Evolutionary conservation across 768 basidiomycete species (phyloP), one percentile per base, ranked within the genome.

Genomic region (Mycena maculata): DNA sequence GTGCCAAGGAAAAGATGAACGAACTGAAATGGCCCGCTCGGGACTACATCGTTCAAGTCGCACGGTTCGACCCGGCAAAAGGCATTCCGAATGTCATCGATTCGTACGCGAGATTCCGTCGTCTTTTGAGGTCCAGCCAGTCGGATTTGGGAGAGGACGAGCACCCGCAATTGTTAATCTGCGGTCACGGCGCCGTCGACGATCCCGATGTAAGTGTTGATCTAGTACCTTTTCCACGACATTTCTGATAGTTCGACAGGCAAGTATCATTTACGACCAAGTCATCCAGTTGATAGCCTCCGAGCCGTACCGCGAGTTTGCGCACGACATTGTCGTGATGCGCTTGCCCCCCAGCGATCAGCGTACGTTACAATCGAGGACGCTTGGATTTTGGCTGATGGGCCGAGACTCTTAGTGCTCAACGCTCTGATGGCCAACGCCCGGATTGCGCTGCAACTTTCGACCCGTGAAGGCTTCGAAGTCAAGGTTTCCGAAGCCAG

Each of bases 381-480:
- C 49, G 44, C 15, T 45, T 39, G 28, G 56, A 45, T 74, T 42
- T 56, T 68, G 23, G 30, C 45, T 65, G 45, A 10, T 23, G 16
- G 11, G 23, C n/a, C 8, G 4, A 16, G n/a, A 23, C 27, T 23
- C 72, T 48, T 73, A 90, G 92, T 97, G 55, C 85, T 98, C 65
- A 95, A 97, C 71, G 91, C 92, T 11, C 85, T 98, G 72, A 87
- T 98, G 87, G 90, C 92, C 57, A 96, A 96, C 71, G 87, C 93
- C 48, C 91, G 93, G 82, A 91, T 96, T 63, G 95, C 93, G 5
- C 86, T 95, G 53, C 96, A 98, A 78, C 88, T 98, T 48, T 95
- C 94, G 56, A 91, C 92, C 48, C 91, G 95, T 63, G 96, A 98
- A 81, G 96, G 96, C 30, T 98, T 98, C 81, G 96, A 98, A 76